Evolutionary conservation across 1,284 basidiomycete species (phyloP).

Genomic region (Somion occarium): DNA sequence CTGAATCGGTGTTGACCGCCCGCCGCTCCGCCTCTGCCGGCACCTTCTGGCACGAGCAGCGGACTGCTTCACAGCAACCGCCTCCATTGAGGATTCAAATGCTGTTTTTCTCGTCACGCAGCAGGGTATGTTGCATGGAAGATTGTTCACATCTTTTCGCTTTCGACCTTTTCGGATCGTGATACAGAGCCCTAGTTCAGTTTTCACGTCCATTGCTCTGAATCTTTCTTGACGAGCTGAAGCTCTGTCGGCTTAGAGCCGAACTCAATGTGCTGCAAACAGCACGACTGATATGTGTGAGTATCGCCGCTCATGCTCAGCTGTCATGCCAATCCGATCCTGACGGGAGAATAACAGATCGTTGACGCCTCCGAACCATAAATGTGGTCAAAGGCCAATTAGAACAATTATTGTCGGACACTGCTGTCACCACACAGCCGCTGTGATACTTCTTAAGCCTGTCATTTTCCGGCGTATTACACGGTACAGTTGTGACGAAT

Average conservation of each 20-base stretch:
- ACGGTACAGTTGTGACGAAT: not conserved
- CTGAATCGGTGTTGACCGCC: no score
- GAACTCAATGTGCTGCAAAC: not conserved
- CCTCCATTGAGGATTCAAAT: no score
- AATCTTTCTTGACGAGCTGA: not conserved
- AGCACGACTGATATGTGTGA: not conserved
- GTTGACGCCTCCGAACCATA: not conserved
- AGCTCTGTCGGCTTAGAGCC: not conserved
- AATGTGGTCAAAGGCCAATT: not conserved
- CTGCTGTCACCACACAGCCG: not conserved
- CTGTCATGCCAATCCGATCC: not conserved
- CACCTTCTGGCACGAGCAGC: no score
- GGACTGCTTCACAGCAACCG: no score
- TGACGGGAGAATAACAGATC: not conserved
- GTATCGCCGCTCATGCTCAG: not conserved
- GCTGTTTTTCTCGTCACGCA: no score
- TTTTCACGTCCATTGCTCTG: not conserved
- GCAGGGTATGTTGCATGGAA: not conserved
- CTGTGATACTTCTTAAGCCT: not conserved
- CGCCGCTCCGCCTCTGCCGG: no score
- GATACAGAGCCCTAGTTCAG: not conserved
- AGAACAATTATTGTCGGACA: not conserved
- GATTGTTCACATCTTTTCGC: not conserved
- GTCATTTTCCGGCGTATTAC: not conserved
- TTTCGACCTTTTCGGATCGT: not conserved